Conservation (phyloP, 208 protist genomes). For the Wallacemonas rigidus region DNA sequence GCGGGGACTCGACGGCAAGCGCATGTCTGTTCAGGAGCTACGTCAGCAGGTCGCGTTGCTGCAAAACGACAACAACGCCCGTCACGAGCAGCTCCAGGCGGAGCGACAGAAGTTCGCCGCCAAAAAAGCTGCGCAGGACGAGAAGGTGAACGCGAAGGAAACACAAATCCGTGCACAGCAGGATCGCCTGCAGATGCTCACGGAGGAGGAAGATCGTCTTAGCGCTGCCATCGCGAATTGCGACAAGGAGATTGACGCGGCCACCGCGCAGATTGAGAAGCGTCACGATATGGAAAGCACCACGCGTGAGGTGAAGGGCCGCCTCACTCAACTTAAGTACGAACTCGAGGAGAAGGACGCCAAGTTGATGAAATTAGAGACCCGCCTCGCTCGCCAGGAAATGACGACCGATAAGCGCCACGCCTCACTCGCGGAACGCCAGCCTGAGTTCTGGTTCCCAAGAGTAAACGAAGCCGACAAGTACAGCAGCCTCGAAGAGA, state of each 20-base stretch:
- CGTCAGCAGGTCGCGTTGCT: conserved; percentile 52
- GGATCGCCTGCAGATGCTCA: conserved; percentile 44
- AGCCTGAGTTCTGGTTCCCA: conserved; percentile 54
- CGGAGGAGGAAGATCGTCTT: conserved; percentile 68
- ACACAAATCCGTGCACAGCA: conserved; percentile 49
- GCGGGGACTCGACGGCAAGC: conserved; percentile 60
- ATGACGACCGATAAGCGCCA: conserved; percentile 73
- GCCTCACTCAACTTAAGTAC: conserved; percentile 62
- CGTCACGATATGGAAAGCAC: conserved; percentile 44
- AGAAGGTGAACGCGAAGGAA: conserved; percentile 70
- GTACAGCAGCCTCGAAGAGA: conserved; percentile 51
- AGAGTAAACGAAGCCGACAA: conserved; percentile 49
- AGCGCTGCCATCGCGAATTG: conserved; percentile 31
- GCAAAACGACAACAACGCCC: conserved; percentile 41
- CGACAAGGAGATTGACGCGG: conserved; percentile 37
- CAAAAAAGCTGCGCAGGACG: conserved; percentile 66
- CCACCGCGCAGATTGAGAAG: conserved; percentile 49
- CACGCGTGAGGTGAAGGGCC: conserved; percentile 41
- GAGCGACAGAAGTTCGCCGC: conserved; percentile 48
- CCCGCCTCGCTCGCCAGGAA: conserved; percentile 53
- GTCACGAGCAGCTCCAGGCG: conserved; percentile 57
- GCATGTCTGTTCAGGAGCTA: conserved; percentile 59
- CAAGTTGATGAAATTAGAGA: conserved; percentile 71
- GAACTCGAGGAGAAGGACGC: conserved; percentile 78
- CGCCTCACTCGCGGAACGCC: conserved; percentile 44